These are phyloP conservation scores for Schoenoplectus triqueter DNA, from an alignment of 202 grass and related monocot genomes.

Conservation along the genomic window DNA sequence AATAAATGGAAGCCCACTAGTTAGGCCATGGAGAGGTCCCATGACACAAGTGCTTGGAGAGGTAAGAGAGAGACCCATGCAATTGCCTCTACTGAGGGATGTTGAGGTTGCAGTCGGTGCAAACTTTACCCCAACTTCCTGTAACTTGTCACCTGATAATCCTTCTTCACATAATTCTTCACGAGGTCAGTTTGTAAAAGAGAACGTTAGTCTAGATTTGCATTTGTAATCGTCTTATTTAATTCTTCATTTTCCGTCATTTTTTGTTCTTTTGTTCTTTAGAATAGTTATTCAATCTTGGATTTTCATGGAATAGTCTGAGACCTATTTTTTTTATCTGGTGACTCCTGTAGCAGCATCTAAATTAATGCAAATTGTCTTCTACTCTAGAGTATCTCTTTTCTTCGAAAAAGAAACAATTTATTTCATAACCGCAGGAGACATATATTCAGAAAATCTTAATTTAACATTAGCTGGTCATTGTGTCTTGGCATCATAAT, in stretches of 20 bases:
- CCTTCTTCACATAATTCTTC: conserved; percentile 57
- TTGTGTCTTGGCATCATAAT: too few species aligned
- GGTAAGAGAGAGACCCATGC: conserved; percentile 40
- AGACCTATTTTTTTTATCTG: conserved; percentile 29
- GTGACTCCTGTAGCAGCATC: conserved; percentile 6
- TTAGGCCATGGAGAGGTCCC: conserved; percentile 57
- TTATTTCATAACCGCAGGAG: too few species aligned
- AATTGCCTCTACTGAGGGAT: conserved; percentile 44
- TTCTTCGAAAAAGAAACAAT: background rate
- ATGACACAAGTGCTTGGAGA: conserved; percentile 39
- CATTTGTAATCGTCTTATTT: conserved; percentile 60
- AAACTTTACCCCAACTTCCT: conserved; percentile 40
- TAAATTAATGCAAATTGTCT: conserved; percentile 16
- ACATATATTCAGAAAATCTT: background rate
- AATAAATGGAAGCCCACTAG: conserved; percentile 65
- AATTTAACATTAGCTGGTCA: background rate
- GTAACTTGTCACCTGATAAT: conserved; percentile 38
- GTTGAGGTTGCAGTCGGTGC: conserved; percentile 40
- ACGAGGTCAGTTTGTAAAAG: conserved; percentile 64
- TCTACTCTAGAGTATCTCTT: conserved; percentile 20
- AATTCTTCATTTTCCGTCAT: too few species aligned
- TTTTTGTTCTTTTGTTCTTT: conserved; percentile 28
- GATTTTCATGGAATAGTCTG: conserved; percentile 30
- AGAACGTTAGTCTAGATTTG: conserved; percentile 97
- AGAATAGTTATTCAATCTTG: conserved; percentile 26